Percentiles rank a stretch among this genome's conserved stretches.
These are phyloP conservation scores for Stenogyne calaminthoides DNA, from an alignment of 305 asterid species.

Conservation along the genomic window DNA sequence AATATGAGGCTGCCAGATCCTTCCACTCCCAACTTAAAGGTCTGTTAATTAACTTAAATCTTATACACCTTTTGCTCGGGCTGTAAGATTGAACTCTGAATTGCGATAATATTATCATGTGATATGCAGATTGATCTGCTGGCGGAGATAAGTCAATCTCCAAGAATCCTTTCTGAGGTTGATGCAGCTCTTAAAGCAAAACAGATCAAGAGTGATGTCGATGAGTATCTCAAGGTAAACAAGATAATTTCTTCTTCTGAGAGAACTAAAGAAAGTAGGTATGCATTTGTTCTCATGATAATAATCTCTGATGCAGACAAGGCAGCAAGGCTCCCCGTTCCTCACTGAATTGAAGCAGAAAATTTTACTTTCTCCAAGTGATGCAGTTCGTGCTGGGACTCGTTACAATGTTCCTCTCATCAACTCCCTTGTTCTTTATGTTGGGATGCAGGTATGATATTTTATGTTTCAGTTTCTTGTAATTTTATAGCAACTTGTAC, in stretches of 20 bases:
- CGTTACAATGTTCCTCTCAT: conserved; percentile 92
- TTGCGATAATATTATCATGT: conserved; percentile 22
- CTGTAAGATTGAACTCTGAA: conserved; percentile 16
- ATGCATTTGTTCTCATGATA: conserved; percentile 17
- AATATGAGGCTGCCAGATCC: conserved; percentile 99
- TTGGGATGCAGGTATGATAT: conserved; percentile 84
- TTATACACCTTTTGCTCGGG: background rate
- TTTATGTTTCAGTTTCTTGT: background rate
- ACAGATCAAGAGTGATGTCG: conserved; percentile 87
- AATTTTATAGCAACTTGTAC: background rate
- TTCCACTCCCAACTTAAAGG: conserved; percentile 95
- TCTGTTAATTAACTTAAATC: conserved; percentile 19
- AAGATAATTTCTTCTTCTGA: background rate
- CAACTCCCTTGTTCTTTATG: conserved; percentile 95
- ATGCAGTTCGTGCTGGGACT: conserved; percentile 84
- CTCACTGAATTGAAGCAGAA: conserved; percentile 86
- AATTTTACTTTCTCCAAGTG: conserved; percentile 78
- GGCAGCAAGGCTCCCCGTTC: conserved; percentile 84
- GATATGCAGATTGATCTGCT: conserved; percentile 79
- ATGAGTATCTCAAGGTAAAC: conserved; percentile 92
- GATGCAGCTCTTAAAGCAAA: conserved; percentile 92
- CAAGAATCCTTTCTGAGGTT: conserved; percentile 93
- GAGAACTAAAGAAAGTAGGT: background rate
- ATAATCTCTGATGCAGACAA: conserved; percentile 52
- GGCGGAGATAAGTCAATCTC: conserved; percentile 81